Evolutionary conservation across 2,329 filamentous ascomycete species (phyloP), one percentile per base, ranked within the genome.

Genomic region (Fusarium tjaetaba): DNA sequence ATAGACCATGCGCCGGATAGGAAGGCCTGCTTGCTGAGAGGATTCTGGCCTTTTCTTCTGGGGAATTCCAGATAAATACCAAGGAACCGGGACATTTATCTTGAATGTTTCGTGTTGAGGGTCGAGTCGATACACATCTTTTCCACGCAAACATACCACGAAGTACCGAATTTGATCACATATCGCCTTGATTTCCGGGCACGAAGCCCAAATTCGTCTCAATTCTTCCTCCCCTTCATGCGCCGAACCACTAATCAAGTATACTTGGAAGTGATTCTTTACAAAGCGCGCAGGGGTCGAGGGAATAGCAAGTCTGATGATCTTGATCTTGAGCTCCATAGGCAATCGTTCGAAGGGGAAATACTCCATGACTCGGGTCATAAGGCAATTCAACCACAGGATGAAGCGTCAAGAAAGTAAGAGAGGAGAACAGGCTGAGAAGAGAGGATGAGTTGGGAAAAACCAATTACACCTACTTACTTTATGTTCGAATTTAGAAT

Each of bases 71-170:
- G 10, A 20, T 11, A 7, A 20, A 4, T 20, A 20, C 36, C 18
- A 3, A 49, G 28, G 20, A 13, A 18, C 3, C 9, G 15, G 6
- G 18, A 18, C 20, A n/a, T 5, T 13, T 2, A 49, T 16, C 11
- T 20, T 3, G 15, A 36, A 26, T 20, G 13, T 26, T 13, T 52
- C 49, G 6, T 13, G 16, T 20, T 22, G 0, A 52, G 49, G 49
- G 9, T 52, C 49, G 4, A 36, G 18, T 11, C 49, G 32, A 36
- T 0, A 52, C 7, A 24, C 3, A 11, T 20, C 11, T 5, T 7
- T 2, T 20, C 16, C 48, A 0, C 0, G 0, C 4, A 13, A 11
- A 26, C 8, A 26, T 36, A 34, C 32, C 32, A 52, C 49, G 0
- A 52, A 2, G 11, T 8, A 36, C 4, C 32, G 32, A 1, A 36